These are phyloP conservation scores for Akebia trifoliata DNA, from an alignment of 164 flowering plant species.

Conservation along the genomic window DNA sequence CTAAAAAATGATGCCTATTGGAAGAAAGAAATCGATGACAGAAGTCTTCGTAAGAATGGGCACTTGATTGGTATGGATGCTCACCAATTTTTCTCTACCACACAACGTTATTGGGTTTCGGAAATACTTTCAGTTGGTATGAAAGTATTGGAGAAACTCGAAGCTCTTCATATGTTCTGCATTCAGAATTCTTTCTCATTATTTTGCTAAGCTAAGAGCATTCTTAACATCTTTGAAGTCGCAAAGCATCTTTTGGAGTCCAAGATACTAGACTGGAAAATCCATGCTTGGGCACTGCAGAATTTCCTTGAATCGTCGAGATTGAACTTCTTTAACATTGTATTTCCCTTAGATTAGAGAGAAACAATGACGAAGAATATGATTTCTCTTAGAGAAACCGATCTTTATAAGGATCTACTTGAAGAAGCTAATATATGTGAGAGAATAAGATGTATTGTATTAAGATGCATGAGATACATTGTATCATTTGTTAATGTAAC, in stretches of 20 bases:
- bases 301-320: slow-evolving; percentile 16
- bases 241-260: slow-evolving; percentile 31
- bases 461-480: too few species aligned
- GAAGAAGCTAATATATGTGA: too few species aligned
- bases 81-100: slow-evolving; percentile 30
- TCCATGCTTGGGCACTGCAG: slow-evolving; percentile 18
- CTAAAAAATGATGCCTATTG: too few species aligned
- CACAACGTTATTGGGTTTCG: slow-evolving; percentile 26
- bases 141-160: slow-evolving; percentile 36
- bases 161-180: slow-evolving; percentile 21
- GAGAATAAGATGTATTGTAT: too few species aligned
- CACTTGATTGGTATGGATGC: too few species aligned
- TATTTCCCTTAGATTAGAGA: slow-evolving; percentile 40
- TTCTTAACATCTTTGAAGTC: slow-evolving; percentile 28
- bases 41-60: too few species aligned
- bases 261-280: slow-evolving; percentile 9
- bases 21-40: too few species aligned
- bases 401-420: slow-evolving; percentile 27
- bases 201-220: slow-evolving; percentile 21
- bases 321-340: slow-evolving; percentile 19
- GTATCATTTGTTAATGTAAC: too few species aligned
- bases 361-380: slow-evolving; percentile 23
- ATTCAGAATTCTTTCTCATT: slow-evolving; percentile 13
- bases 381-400: slow-evolving; percentile 38
- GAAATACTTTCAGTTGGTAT: slow-evolving; percentile 42